Conservation (phyloP, 2,329 filamentous ascomycete genomes). For the Colletotrichum costaricense region DNA sequence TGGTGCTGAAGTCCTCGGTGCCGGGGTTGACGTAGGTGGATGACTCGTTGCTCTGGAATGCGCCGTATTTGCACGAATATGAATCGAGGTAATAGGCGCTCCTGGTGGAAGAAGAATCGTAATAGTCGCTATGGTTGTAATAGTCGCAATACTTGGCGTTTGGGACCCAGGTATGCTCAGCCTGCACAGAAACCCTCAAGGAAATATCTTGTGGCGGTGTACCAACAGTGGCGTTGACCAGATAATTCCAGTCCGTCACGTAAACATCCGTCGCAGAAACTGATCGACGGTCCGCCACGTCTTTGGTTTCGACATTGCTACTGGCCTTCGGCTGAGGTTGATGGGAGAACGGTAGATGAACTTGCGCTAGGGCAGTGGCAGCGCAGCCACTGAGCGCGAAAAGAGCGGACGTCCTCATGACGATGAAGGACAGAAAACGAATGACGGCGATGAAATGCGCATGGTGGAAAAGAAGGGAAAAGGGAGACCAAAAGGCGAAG, state of each 20-base stretch:
- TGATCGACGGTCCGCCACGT: background rate
- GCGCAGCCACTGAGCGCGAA: background rate
- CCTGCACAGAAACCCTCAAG: constrained; percentile 4
- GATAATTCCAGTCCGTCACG: background rate
- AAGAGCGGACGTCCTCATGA: constrained; percentile 16
- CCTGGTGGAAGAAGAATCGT: background rate
- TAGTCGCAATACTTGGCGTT: background rate
- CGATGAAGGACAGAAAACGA: background rate
- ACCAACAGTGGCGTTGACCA: constrained; percentile 30
- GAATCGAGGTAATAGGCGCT: background rate
- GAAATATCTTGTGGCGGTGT: constrained; percentile 27
- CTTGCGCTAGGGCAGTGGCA: background rate
- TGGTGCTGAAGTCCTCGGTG: constrained; percentile 62
- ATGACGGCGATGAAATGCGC: background rate
- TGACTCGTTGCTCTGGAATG: constrained; percentile 55
- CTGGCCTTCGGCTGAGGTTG: background rate
- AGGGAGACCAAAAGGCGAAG: background rate
- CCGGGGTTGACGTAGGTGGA: constrained; percentile 58
- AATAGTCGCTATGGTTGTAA: background rate
- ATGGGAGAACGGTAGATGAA: constrained; percentile 18
- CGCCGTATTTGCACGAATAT: constrained; percentile 6
- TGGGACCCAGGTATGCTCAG: constrained; percentile 2
- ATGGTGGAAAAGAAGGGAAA: background rate
- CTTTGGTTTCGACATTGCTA: background rate
- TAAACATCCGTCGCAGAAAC: background rate